A percentile compares a stretch with the other conserved stretches of the same genome.
Conservation (phyloP, 2,329 filamentous ascomycete species). For the Neurospora crassa region DNA sequence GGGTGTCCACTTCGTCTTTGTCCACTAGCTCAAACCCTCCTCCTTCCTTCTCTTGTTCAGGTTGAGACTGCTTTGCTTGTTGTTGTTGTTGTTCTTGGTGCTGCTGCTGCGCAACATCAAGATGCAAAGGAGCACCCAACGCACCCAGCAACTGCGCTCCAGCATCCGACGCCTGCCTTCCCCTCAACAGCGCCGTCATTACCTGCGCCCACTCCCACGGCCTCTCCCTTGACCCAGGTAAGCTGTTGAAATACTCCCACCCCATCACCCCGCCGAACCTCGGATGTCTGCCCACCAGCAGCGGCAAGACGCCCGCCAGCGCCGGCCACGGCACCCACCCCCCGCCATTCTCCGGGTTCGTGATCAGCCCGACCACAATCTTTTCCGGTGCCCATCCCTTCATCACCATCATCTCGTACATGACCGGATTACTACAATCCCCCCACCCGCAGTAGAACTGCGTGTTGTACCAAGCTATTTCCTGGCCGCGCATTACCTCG, state of each 20-base stretch:
- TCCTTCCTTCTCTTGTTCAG: not conserved
- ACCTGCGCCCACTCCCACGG: conserved; percentile 67
- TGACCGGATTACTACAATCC: conserved; percentile 42
- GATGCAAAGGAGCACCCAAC: not conserved
- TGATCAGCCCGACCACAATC: conserved; percentile 66
- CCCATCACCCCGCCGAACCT: conserved; percentile 73
- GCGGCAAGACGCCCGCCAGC: conserved; percentile 46
- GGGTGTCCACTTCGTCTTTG: conserved; percentile 10
- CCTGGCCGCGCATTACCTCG: conserved; percentile 50
- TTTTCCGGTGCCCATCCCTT: conserved; percentile 58
- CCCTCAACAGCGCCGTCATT: conserved; percentile 39
- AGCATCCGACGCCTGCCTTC: conserved; percentile 16
- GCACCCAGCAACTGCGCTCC: conserved; percentile 2
- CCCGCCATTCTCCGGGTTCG: conserved; percentile 60
- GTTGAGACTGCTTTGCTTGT: not conserved
- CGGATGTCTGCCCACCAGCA: conserved; percentile 48
- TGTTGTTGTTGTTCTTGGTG: not conserved
- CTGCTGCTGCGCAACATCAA: not conserved
- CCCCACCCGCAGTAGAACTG: conserved; percentile 86
- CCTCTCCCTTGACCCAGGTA: conserved; percentile 45
- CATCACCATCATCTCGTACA: conserved; percentile 36
- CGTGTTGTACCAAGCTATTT: conserved; percentile 72
- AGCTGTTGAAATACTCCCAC: conserved; percentile 76
- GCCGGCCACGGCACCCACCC: conserved; percentile 53
- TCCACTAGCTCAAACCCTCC: not conserved